These are phyloP conservation scores for Daedalea quercina DNA, from an alignment of 768 basidiomycete species.

Conservation along the genomic window DNA sequence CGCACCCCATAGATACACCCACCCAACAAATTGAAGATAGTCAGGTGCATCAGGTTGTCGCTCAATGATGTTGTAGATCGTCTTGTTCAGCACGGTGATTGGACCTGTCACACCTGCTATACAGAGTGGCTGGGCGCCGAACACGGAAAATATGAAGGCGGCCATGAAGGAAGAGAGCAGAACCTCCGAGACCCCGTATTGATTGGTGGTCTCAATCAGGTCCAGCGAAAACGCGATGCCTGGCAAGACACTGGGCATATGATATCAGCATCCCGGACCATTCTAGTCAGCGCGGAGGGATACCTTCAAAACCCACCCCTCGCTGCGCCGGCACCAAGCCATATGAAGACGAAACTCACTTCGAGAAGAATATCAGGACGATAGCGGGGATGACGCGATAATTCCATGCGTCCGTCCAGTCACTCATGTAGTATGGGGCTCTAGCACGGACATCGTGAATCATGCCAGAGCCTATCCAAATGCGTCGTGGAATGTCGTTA, in stretches of 20 bases:
- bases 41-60: constrained; percentile 51
- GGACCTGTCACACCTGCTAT: constrained; percentile 92
- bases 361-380: constrained; percentile 79
- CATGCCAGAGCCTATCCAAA: constrained; percentile 50
- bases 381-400: constrained; percentile 87
- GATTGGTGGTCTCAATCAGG: constrained; percentile 82
- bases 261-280: background rate
- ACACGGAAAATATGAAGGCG: constrained; percentile 78
- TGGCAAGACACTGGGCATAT: constrained; percentile 59
- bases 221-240: constrained; percentile 91
- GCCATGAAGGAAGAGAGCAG: constrained; percentile 83
- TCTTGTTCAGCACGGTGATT: constrained; percentile 90
- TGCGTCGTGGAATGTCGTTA: background rate
- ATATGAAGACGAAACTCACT: constrained; percentile 37
- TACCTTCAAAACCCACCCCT: constrained; percentile 13
- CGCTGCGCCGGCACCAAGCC: constrained; percentile 1
- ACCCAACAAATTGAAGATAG: constrained; percentile 85
- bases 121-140: constrained; percentile 87
- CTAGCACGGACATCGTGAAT: constrained; percentile 62
- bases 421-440: constrained; percentile 72
- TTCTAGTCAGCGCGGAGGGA: background rate
- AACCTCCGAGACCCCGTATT: constrained; percentile 89
- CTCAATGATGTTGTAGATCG: constrained; percentile 71
- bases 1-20: constrained; percentile 90
- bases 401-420: constrained; percentile 91